Evolutionary conservation across 805 yeast genomes (phyloP).

Genomic region (Metschnikowia proteae): DNA sequence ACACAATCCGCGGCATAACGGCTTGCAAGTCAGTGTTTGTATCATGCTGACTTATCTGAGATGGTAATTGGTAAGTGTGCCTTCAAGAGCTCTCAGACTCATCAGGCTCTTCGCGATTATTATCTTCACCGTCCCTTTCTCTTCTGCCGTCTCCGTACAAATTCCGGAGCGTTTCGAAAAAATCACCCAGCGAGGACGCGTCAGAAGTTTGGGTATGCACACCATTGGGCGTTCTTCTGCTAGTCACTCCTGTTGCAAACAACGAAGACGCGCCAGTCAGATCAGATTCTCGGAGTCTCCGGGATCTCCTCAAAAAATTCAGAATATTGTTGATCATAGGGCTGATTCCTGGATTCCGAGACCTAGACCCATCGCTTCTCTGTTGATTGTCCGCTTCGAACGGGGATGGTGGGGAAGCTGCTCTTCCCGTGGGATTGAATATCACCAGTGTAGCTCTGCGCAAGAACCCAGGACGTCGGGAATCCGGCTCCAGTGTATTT

Average conservation of each 20-base stretch:
- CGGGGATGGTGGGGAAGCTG: slow-evolving; percentile 13
- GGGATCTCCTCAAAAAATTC: slow-evolving; percentile 10
- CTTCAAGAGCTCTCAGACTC: not conserved
- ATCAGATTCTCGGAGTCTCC: slow-evolving; percentile 8
- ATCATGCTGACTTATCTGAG: not conserved
- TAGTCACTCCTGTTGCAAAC: slow-evolving; percentile 48
- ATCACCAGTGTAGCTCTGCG: slow-evolving; percentile 15
- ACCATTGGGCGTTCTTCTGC: slow-evolving; percentile 45
- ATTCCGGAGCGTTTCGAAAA: slow-evolving; percentile 2
- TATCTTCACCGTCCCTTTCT: not conserved
- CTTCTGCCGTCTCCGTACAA: not conserved
- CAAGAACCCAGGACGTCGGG: slow-evolving; percentile 7
- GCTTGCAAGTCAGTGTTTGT: too few species aligned
- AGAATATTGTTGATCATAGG: slow-evolving; percentile 17
- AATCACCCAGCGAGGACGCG: slow-evolving; percentile 1
- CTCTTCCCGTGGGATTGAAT: slow-evolving; percentile 7
- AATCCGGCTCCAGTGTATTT: not conserved
- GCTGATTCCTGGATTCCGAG: slow-evolving; percentile 12
- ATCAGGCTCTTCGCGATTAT: not conserved
- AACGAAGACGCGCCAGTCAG: slow-evolving; percentile 14
- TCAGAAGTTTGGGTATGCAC: slow-evolving; percentile 33
- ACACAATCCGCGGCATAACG: too few species aligned
- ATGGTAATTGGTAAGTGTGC: not conserved
- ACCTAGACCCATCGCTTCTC: not conserved
- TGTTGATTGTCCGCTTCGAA: slow-evolving; percentile 1